Evolutionary conservation across 345 rosid genomes (phyloP).

Genomic region (Draba incana): DNA sequence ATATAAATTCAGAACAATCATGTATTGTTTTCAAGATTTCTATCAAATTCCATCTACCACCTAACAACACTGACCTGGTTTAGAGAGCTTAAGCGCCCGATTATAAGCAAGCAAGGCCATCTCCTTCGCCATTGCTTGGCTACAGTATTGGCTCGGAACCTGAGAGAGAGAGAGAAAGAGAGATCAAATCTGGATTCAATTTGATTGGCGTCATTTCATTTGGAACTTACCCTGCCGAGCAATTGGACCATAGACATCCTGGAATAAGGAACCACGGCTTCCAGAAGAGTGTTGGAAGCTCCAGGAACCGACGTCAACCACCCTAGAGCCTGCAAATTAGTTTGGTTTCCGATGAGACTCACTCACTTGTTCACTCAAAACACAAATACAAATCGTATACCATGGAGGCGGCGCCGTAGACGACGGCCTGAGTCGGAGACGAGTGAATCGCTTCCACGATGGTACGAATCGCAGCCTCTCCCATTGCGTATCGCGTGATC

Average conservation of each 20-base stretch:
- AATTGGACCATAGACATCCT: constrained; percentile 63
- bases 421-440: constrained; percentile 67
- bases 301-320: constrained; percentile 87
- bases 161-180: constrained; percentile 26
- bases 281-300: constrained; percentile 86
- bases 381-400: constrained; percentile 19
- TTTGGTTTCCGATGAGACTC: no score
- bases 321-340: constrained; percentile 59
- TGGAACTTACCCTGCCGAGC: constrained; percentile 58
- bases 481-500: no score
- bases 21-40: no score
- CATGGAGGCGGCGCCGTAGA: constrained; percentile 92
- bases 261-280: constrained; percentile 83
- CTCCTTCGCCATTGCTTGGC: constrained; percentile 59
- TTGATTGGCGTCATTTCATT: no score
- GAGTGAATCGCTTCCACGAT: constrained; percentile 79
- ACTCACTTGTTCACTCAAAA: no score
- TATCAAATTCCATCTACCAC: no score
- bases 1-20: no score
- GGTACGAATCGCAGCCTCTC: constrained; percentile 58
- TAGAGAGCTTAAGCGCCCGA: constrained; percentile 84
- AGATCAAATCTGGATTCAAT: neutral
- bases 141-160: constrained; percentile 69
- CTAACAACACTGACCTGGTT: constrained; percentile 41
- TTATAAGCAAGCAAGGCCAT: constrained; percentile 88